Percentiles rank a stretch among this genome's conserved stretches.
phyloP scores from a whole-genome alignment of 495 filamentous ascomycete genomes.

The Aspergillus ellipticus region DNA sequence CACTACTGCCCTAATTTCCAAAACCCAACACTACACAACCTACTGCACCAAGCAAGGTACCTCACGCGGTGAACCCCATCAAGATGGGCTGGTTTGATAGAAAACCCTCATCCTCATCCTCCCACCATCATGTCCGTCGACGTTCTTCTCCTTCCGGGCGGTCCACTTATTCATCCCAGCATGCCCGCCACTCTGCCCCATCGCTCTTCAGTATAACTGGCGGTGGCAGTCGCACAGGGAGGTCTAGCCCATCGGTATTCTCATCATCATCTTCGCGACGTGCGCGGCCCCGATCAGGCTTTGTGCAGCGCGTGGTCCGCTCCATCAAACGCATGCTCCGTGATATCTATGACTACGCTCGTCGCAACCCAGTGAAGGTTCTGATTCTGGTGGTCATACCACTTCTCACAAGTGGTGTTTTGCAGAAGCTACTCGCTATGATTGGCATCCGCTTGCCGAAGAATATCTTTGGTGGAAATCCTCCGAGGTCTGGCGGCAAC shows the following conservation, averaged over 20 bases:
- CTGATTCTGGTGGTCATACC: slow-evolving; percentile 83
- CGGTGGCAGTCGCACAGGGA: slow-evolving; percentile 22
- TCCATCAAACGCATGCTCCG: slow-evolving; percentile 70
- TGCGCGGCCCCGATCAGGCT: slow-evolving; percentile 69
- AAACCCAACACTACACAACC: neutral
- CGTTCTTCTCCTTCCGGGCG: slow-evolving; percentile 37
- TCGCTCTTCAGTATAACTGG: slow-evolving; percentile 52
- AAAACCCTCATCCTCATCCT: slow-evolving; percentile 26
- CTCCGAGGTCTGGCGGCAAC: slow-evolving; percentile 24
- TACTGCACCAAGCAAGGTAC: too few species aligned
- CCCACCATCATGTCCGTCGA: slow-evolving; percentile 26
- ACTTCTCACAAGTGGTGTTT: slow-evolving; percentile 72
- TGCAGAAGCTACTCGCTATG: slow-evolving; percentile 66
- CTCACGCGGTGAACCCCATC: neutral
- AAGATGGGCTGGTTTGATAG: slow-evolving; percentile 53
- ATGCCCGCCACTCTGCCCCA: slow-evolving; percentile 41
- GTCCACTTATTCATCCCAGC: slow-evolving; percentile 37
- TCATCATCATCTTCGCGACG: slow-evolving; percentile 58
- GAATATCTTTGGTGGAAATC: slow-evolving; percentile 41
- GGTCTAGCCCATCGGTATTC: slow-evolving; percentile 50
- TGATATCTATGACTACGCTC: slow-evolving; percentile 70
- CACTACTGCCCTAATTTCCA: neutral
- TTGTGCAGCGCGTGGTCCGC: slow-evolving; percentile 63
- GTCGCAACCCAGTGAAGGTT: slow-evolving; percentile 75
- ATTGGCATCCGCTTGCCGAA: slow-evolving; percentile 73